Evolutionary conservation across 495 filamentous ascomycete genomes (phyloP), one percentile per base, ranked within the genome.

Genomic region (Hyaloscypha hepaticicola): DNA sequence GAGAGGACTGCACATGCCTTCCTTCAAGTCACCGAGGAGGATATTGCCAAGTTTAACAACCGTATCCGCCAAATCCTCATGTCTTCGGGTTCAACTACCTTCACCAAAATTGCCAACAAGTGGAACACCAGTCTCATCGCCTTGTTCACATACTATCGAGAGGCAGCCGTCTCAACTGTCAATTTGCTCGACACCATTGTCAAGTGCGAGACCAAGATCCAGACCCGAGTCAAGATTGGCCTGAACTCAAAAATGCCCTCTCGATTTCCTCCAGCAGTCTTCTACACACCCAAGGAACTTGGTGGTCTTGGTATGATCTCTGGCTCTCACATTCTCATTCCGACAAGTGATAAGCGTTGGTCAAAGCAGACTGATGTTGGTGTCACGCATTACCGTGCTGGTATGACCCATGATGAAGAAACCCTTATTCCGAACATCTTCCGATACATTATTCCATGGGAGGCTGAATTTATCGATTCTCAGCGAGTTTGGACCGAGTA

Each of bases 81-180:
- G 96, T 96, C 92, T 14, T 98, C 94, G 65, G 96, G 96, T 27
- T 96, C 92, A 4, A 99, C 96, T 3, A 99, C 96, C 1, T 99
- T 99, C 81, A 99, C 96, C 55, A 99, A 99, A 84, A 99, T 99
- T 71, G 96, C 96, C 55, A 99, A 99, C 76, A 99, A 99, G 76
- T 99, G 96, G 96, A 99, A 99, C 76, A 98, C 96, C 0, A 93
- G 90, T 7, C 79, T 99, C 62, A 99, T 99, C 72, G 94, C 96
- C n/a, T 82, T 99, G 27, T 99, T 99, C 80, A 99, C 96, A 0
- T 99, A 99, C 75, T 99, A 98, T 73, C 92, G 96, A 72, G 96
- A 99, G 73, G 96, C 96, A 45, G 96, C 93, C 33, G 93, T 98
- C n/a, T 95, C 92, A 9, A 99, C 96, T 1, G 93, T 98, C 71